phyloP scores from a whole-genome alignment of 2,329 filamentous ascomycete species.

The Orbilia quercus region DNA sequence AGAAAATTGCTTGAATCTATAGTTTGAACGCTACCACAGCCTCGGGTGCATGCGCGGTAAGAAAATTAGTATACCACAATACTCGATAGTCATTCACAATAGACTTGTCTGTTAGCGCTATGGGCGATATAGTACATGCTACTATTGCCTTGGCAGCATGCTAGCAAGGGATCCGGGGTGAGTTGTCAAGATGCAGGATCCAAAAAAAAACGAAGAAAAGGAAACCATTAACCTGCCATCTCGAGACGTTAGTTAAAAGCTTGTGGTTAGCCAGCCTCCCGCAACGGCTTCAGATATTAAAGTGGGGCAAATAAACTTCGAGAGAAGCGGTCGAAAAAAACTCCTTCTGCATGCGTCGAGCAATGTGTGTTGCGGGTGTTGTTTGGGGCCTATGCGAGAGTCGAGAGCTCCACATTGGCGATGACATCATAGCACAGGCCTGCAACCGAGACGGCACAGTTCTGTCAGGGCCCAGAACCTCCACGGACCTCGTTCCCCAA shows the following conservation, averaged over 20 bases:
- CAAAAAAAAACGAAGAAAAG: not conserved
- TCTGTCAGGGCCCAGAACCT: constrained; percentile 54
- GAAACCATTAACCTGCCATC: not conserved
- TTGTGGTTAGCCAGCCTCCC: not conserved
- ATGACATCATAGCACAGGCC: constrained; percentile 47
- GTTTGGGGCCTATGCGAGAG: not conserved
- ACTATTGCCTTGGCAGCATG: constrained; percentile 5
- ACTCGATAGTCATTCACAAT: too few relatives aligned
- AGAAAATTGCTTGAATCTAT: too few relatives aligned
- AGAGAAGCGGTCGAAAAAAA: not conserved
- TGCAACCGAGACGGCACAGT: constrained; percentile 46
- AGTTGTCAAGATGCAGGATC: constrained; percentile 14
- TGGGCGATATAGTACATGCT: not conserved
- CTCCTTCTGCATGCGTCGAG: not conserved
- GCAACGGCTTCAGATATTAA: constrained; percentile 1
- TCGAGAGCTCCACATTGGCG: constrained; percentile 36
- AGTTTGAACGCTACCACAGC: too few relatives aligned
- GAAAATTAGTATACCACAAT: too few relatives aligned
- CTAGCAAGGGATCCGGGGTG: not conserved
- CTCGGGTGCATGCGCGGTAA: too few relatives aligned
- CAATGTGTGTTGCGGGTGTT: not conserved
- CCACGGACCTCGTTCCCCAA: not conserved
- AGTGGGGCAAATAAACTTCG: not conserved
- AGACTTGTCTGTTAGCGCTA: too few relatives aligned
- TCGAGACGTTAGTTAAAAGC: not conserved